A percentile compares a stretch with the other conserved stretches of the same genome.
Evolutionary conservation across 2,329 filamentous ascomycete genomes (phyloP).

Genomic region (Alternaria burnsii): DNA sequence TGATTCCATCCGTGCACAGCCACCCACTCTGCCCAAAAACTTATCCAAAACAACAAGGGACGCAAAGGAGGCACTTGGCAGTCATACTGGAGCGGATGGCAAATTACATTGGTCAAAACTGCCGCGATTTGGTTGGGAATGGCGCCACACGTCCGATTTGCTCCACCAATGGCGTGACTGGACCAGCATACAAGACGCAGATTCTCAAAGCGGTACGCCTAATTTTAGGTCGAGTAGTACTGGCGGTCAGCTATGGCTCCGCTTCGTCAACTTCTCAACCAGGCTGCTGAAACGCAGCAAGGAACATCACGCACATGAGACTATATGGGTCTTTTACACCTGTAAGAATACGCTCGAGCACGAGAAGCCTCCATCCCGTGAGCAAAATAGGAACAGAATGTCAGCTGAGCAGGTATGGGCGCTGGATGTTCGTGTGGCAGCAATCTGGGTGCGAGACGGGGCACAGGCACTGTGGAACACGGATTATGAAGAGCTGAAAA

Average conservation of each 20-base stretch:
- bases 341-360: not conserved
- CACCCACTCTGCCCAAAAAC: not conserved
- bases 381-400: not conserved
- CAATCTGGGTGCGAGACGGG: slow-evolving; percentile 10
- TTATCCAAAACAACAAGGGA: not conserved
- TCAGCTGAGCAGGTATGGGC: not conserved
- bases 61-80: no score
- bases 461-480: not conserved
- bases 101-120: not conserved
- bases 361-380: not conserved
- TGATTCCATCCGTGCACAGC: not conserved
- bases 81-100: not conserved
- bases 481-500: not conserved
- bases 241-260: not conserved
- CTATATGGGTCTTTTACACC: not conserved
- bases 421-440: slow-evolving; percentile 8
- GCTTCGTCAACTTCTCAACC: not conserved
- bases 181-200: not conserved
- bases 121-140: not conserved
- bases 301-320: not conserved
- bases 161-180: not conserved
- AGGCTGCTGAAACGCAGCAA: not conserved
- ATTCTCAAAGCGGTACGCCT: not conserved
- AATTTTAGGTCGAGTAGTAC: not conserved
- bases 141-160: not conserved